phyloP scores from a whole-genome alignment of 257 asterid species.

The Eucommia ulmoides region DNA sequence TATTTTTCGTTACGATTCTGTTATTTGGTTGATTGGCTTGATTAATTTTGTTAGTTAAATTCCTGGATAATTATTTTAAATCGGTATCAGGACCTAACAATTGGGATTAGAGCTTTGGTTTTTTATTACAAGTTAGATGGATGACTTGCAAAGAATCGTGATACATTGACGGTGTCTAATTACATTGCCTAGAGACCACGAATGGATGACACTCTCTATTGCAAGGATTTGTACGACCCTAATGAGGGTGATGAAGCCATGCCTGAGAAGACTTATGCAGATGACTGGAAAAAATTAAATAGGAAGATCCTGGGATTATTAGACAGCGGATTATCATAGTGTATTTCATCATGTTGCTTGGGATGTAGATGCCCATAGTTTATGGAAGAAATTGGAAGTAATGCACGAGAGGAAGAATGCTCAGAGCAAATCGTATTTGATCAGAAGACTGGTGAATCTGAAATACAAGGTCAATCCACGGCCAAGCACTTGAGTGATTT shows the following conservation, averaged over 20 bases:
- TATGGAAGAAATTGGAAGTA: not conserved
- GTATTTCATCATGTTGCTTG: not conserved
- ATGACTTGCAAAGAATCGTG: too few species aligned
- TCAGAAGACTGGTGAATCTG: not conserved
- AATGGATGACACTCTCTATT: not conserved
- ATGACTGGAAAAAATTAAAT: not conserved
- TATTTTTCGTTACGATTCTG: too few species aligned
- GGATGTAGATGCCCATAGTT: not conserved
- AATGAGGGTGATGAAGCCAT: not conserved
- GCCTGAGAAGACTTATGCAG: not conserved
- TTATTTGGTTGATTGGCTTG: too few species aligned
- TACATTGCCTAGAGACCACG: not conserved
- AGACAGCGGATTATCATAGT: not conserved
- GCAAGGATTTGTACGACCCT: not conserved
- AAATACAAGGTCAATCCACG: not conserved
- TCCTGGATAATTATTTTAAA: too few species aligned
- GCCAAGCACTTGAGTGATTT: not conserved
- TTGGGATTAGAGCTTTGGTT: too few species aligned
- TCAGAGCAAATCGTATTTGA: not conserved
- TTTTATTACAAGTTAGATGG: too few species aligned
- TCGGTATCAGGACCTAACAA: too few species aligned
- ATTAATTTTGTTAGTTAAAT: too few species aligned
- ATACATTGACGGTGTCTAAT: not conserved
- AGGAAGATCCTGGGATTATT: not conserved
- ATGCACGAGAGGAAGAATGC: not conserved